Base-by-base conservation (phyloP, 192 early-diverging fungal genomes). In the Podochytrium sp. region DNA sequence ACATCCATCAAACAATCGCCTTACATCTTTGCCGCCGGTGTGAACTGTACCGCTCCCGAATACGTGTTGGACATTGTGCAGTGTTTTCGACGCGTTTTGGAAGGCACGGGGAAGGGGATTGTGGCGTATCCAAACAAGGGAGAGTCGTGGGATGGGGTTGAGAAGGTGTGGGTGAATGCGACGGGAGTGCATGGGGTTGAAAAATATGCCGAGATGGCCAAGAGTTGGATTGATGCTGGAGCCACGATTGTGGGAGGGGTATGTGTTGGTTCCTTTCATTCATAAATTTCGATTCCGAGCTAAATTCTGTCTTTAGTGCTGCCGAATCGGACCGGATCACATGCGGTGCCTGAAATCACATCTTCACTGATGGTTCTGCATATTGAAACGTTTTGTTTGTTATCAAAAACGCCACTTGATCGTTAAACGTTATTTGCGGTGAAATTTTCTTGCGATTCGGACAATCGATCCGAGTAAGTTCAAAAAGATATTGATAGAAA, bases 31-130 rank as follows among this genome's bases (percentile, higher is more conserved):
- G 87, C 78, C 2, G 65, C 89, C 2, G 91, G 91, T 29, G 71
- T 92, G 38, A 93, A 93, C 75, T 92, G 92, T 65, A 85, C 85
- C 2, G 80, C 81, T 25, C 86, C 87, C 2, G 39, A 60, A 33
- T 75, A 66, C 57, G 78, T 85, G 10, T 33, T 34, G 18, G 35
- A 33, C 2, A 57, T 79, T 51, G 10, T 79, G 58, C 5, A 29
- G 33, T 16, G 6, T 27, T 52, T 39, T 39, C 50, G 49, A 56
- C 18, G 29, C 7, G 41, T 16, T 1, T n/a, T 74, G 51, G 53
- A 4, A 18, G 72, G 33, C 1, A 47, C 34, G 0, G 62, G 71
- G 16, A 76, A 70, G 32, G 43, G 5, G 16, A 2, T 76, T 1
- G 16, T 76, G 32, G 58, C 56, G 34, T 76, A 76, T 53, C 75